Percentiles rank a stretch among this genome's conserved stretches.
These are phyloP conservation scores for Amanita phalloides DNA, from an alignment of 768 basidiomycete species.

Conservation along the genomic window DNA sequence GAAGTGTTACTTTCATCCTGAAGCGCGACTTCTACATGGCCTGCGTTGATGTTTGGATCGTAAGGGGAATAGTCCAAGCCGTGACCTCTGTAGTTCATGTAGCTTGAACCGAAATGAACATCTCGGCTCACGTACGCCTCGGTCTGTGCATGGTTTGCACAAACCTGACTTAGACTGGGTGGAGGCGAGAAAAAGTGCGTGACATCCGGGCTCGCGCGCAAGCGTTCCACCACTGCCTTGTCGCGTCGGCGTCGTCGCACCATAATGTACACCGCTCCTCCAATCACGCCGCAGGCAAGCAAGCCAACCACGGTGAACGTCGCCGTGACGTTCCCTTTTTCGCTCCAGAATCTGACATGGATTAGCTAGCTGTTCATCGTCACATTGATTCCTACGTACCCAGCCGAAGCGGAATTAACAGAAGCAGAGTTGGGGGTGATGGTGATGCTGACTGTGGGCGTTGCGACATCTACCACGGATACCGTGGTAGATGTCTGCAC, in stretches of 20 bases:
- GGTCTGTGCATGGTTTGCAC: background rate
- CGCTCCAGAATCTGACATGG: slow-evolving; percentile 22
- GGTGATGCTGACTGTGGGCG: background rate
- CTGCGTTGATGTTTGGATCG: background rate
- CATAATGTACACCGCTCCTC: slow-evolving; percentile 13
- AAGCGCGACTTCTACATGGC: background rate
- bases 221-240: slow-evolving; percentile 15
- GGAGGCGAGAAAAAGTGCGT: background rate
- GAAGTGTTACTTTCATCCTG: background rate
- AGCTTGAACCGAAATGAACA: slow-evolving; percentile 6
- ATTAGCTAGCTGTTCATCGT: slow-evolving; percentile 4
- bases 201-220: no score
- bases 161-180: background rate
- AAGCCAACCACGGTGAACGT: slow-evolving; percentile 22
- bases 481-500: background rate
- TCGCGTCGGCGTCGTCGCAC: slow-evolving; percentile 16
- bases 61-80: background rate
- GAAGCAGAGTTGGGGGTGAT: background rate
- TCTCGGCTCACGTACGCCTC: slow-evolving; percentile 5
- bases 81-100: slow-evolving; percentile 3
- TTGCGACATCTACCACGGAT: background rate
- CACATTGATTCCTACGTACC: slow-evolving; percentile 4
- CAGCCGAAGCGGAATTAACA: slow-evolving; percentile 7
- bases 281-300: slow-evolving; percentile 14
- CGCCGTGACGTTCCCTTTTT: slow-evolving; percentile 26